These are phyloP conservation scores for Xylaria sp. DNA, from an alignment of 2,329 filamentous ascomycete species.

Conservation along the genomic window DNA sequence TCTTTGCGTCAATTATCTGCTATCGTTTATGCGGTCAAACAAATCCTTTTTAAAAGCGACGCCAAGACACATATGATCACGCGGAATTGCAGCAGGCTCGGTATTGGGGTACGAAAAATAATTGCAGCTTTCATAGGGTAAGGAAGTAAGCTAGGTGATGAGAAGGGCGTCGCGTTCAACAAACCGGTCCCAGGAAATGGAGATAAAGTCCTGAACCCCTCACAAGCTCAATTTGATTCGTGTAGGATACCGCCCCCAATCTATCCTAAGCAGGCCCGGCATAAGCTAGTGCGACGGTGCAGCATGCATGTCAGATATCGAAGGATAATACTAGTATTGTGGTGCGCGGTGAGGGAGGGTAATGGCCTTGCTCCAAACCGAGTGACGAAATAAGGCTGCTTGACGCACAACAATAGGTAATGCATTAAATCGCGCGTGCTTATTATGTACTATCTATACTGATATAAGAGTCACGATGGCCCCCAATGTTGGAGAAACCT, in stretches of 20 bases:
- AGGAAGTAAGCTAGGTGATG: neutral
- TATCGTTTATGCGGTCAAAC: neutral
- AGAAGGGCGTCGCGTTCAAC: neutral
- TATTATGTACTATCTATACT: neutral
- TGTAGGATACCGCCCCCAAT: slow-evolving; percentile 9
- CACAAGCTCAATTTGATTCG: neutral
- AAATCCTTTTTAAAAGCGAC: neutral
- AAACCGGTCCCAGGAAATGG: neutral
- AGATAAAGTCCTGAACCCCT: neutral
- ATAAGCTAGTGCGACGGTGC: neutral
- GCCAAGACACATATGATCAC: neutral
- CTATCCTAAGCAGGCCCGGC: slow-evolving; percentile 1
- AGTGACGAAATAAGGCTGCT: slow-evolving; percentile 7
- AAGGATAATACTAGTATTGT: neutral
- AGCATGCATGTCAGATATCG: slow-evolving; percentile 19
- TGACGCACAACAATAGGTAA: neutral
- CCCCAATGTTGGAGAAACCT: slow-evolving; percentile 9
- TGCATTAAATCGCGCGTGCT: neutral
- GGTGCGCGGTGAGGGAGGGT: neutral
- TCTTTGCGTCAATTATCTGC: neutral
- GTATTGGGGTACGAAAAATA: neutral
- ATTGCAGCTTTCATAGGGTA: neutral
- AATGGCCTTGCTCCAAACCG: slow-evolving; percentile 7
- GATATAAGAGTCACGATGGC: slow-evolving; percentile 13
- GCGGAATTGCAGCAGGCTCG: neutral